phyloP scores from a whole-genome alignment of 108 stramenopile genomes.

The Conticribra weissflogii region DNA sequence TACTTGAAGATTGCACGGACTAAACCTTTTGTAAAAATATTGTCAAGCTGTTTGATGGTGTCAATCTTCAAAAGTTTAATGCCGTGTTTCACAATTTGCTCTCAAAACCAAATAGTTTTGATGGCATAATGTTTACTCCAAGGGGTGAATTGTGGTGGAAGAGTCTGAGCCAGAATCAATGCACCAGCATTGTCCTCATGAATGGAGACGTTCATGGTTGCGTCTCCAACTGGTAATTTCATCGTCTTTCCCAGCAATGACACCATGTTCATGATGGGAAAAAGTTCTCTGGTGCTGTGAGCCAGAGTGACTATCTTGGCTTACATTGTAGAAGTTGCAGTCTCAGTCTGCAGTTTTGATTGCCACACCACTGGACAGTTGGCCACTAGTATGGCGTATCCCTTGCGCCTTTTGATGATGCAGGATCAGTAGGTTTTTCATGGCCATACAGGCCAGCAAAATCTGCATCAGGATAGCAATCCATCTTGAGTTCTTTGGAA shows the following conservation, averaged over 20 bases:
- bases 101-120: no score
- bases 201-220: constrained; percentile 28
- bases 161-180: constrained; percentile 12
- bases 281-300: constrained; percentile 19
- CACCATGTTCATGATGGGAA: constrained; percentile 37
- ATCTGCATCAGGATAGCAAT: constrained; percentile 40
- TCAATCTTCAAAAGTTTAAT: no score
- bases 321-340: constrained; percentile 34
- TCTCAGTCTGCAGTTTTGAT: constrained; percentile 27
- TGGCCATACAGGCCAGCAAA: no score
- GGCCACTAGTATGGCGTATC: constrained; percentile 37
- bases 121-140: no score
- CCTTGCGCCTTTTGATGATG: constrained; percentile 42
- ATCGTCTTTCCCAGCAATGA: constrained; percentile 6
- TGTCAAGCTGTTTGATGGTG: no score
- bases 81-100: no score
- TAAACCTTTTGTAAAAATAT: no score
- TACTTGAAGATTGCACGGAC: no score
- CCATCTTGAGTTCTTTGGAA: constrained; percentile 12
- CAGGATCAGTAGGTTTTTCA: constrained; percentile 41
- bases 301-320: constrained; percentile 31
- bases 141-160: not conserved
- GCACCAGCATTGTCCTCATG: no score
- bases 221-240: not conserved
- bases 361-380: constrained; percentile 32